Evolutionary conservation across 768 basidiomycete species (phyloP).

Genomic region (Collybiopsis confluens): DNA sequence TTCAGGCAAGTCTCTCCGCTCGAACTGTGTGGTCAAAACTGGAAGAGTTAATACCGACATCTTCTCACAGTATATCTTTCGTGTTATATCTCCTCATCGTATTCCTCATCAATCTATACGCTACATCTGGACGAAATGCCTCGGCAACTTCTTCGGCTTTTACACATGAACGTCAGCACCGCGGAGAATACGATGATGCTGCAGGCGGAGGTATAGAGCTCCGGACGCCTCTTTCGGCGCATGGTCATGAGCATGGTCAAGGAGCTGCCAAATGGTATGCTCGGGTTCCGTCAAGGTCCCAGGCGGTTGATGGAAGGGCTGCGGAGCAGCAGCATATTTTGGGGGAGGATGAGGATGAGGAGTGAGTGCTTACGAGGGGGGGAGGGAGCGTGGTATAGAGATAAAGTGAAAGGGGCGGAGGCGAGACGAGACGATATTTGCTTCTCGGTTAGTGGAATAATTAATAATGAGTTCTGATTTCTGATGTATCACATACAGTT

Average conservation of each 20-base stretch:
- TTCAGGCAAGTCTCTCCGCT: constrained; percentile 51
- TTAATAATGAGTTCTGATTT: too few relatives aligned
- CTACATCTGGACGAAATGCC: constrained; percentile 58
- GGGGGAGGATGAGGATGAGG: not conserved
- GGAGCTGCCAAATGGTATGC: constrained; percentile 62
- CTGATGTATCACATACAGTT: too few relatives aligned
- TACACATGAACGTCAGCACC: too few relatives aligned
- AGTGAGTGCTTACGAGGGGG: not conserved
- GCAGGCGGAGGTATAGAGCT: constrained; percentile 39
- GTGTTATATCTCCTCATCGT: constrained; percentile 71
- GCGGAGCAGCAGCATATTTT: not conserved
- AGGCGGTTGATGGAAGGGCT: constrained; percentile 14
- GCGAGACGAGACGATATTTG: too few relatives aligned
- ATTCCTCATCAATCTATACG: constrained; percentile 66
- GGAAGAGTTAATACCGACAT: too few relatives aligned
- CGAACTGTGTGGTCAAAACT: too few relatives aligned
- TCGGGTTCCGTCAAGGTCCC: constrained; percentile 41
- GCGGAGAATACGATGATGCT: constrained; percentile 6
- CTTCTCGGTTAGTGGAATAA: too few relatives aligned
- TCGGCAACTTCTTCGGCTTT: constrained; percentile 11
- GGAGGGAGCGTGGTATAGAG: too few relatives aligned
- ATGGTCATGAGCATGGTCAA: too few relatives aligned
- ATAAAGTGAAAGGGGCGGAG: too few relatives aligned
- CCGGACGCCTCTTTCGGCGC: constrained; percentile 20
- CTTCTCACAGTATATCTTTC: constrained; percentile 73